Evolutionary conservation across 2,329 filamentous ascomycete species (phyloP), one percentile per base, ranked within the genome.

Genomic region (Aspergillus ruber): DNA sequence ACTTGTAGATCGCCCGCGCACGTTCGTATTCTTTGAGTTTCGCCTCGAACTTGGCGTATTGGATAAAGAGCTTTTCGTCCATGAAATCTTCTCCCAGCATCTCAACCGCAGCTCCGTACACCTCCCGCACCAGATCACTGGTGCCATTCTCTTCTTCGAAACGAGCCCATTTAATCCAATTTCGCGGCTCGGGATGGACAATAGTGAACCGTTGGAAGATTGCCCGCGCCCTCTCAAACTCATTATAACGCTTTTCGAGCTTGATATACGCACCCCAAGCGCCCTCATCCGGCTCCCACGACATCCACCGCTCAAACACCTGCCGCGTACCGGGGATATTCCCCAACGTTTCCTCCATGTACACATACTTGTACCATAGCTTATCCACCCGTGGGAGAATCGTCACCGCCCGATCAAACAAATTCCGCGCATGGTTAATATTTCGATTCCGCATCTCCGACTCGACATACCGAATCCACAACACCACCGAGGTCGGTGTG

Each of bases 311-410:
- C 72, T 98, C 93, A 65, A 97, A 98, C 0, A 97, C 88, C 59
- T 95, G 88, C 49, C 93, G 78, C 2, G 90, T 94, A 32, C 91
- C 93, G 3, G 90, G 83, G 43, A 98, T 84, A 61, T 98, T 96
- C 6, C 90, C 90, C 46, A 98, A 79, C 72, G 91, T 97, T 78
- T 98, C 93, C 74, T 97, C 91, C 86, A 95, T 94, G 67, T 95
- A 95, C 21, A 95, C 89, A 75, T 96, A 98, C 68, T 97, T 97
- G 76, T 95, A 98, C 93, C 93, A 98, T 29, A 98, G 74, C 76
- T 97, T 97, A 67, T 97, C 90, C 36, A 97, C 82, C 48, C 93
- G 79, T 4, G 93, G 93, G 35, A 96, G 75, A 47, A 94, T 88
- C 1, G 90, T 90, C 45, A 97, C 88, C n/a, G 93, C 90, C 47